phyloP scores from a whole-genome alignment of 495 filamentous ascomycete species.

The Mytilinidion resinicola region DNA sequence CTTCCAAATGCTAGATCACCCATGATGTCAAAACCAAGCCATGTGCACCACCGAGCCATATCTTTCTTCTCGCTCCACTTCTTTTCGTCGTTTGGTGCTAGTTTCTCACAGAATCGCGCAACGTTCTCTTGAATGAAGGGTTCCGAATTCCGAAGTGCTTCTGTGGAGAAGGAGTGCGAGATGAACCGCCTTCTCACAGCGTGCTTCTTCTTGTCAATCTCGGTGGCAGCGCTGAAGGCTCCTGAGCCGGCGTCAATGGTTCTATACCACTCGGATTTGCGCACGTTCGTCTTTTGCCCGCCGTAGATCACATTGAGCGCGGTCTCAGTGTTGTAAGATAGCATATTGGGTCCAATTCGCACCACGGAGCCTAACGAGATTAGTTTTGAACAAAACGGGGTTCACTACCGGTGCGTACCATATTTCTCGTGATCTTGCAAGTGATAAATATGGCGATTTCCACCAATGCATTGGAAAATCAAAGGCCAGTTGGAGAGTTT shows the following conservation, averaged over 20 bases:
- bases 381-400: background rate
- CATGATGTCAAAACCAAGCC: constrained; percentile 36
- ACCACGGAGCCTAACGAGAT: constrained; percentile 23
- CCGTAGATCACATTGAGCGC: constrained; percentile 36
- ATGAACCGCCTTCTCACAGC: constrained; percentile 19
- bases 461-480: constrained; percentile 18
- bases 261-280: constrained; percentile 32
- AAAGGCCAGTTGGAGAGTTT: constrained; percentile 25
- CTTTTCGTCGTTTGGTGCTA: constrained; percentile 16
- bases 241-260: constrained; percentile 26
- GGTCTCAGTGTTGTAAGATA: constrained; percentile 28
- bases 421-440: constrained; percentile 29
- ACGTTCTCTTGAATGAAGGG: constrained; percentile 21
- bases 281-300: constrained; percentile 32
- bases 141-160: constrained; percentile 20
- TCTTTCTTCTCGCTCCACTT: constrained; percentile 24
- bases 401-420: constrained; percentile 10
- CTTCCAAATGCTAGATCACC: constrained; percentile 31
- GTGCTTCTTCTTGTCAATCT: constrained; percentile 24
- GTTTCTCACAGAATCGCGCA: constrained; percentile 24
- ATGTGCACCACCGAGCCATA: constrained; percentile 22
- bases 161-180: constrained; percentile 25
- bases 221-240: constrained; percentile 21
- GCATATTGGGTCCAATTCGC: constrained; percentile 27
- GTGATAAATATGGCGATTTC: constrained; percentile 21